A percentile compares a stretch with the other conserved stretches of the same genome.
These are phyloP conservation scores for Psilocybe sp. DNA, from an alignment of 768 basidiomycete species.

Conservation along the genomic window DNA sequence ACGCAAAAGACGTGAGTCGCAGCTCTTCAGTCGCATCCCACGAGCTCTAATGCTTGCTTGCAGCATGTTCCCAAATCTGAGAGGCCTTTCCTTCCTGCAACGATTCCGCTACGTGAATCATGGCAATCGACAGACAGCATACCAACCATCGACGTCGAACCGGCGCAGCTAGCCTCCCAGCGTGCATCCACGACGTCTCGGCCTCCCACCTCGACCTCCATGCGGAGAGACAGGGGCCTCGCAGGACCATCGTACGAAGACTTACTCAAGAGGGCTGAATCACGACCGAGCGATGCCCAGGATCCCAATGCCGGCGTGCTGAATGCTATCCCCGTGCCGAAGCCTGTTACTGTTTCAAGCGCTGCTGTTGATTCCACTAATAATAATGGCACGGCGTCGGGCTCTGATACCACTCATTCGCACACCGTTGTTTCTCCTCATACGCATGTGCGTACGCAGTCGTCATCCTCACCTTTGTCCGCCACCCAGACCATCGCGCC, in stretches of 20 bases:
- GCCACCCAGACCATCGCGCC: no score
- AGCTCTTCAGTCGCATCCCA: not conserved
- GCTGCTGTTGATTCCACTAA: not conserved
- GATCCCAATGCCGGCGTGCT: slow-evolving; percentile 7
- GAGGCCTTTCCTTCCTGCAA: slow-evolving; percentile 15
- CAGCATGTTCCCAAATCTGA: slow-evolving; percentile 16
- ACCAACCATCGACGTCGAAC: slow-evolving; percentile 10
- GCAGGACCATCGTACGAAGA: slow-evolving; percentile 45
- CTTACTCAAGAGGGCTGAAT: slow-evolving; percentile 18
- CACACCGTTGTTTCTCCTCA: no score
- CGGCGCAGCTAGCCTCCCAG: slow-evolving; percentile 7
- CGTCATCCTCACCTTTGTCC: no score
- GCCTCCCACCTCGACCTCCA: slow-evolving; percentile 5
- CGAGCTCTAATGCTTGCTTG: not conserved
- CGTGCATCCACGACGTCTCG: slow-evolving; percentile 11
- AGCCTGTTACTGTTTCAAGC: slow-evolving; percentile 2
- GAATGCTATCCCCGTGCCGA: slow-evolving; percentile 8
- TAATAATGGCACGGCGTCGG: no score
- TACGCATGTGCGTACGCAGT: no score
- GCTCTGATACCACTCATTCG: no score
- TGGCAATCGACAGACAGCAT: slow-evolving; percentile 12
- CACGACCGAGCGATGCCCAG: not conserved
- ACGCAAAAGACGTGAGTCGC: slow-evolving; percentile 58
- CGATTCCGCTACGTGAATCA: slow-evolving; percentile 11
- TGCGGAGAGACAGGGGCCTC: slow-evolving; percentile 25